These are phyloP conservation scores for Nakazawaea ernobii DNA, from an alignment of 805 yeast species.

Conservation along the genomic window DNA sequence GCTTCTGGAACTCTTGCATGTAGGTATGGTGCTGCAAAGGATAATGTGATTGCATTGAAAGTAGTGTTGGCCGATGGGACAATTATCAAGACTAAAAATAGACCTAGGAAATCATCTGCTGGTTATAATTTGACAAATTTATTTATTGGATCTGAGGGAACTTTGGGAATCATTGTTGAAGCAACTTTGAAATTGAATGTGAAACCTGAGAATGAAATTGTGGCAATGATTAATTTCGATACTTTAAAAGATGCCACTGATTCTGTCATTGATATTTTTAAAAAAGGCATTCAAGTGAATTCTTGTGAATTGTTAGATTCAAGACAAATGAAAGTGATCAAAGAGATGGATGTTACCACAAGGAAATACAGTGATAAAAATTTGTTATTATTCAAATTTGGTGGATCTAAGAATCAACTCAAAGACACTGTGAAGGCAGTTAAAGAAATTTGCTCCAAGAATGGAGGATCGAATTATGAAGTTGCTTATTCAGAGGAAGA, in stretches of 20 bases:
- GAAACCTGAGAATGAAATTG: conserved; percentile 58
- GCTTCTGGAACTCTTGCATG: conserved; percentile 81
- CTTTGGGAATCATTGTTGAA: conserved; percentile 73
- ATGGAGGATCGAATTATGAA: conserved; percentile 54
- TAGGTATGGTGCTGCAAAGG: conserved; percentile 76
- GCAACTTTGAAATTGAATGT: conserved; percentile 68
- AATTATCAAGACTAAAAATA: conserved; percentile 61
- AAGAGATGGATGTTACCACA: conserved; percentile 38
- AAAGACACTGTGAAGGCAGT: conserved; percentile 43
- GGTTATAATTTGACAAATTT: conserved; percentile 76
- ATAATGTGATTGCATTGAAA: conserved; percentile 60
- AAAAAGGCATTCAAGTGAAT: conserved; percentile 59
- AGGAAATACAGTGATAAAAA: conserved; percentile 26
- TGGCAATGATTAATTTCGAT: conserved; percentile 65
- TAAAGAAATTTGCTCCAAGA: conserved; percentile 41
- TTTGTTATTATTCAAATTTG: conserved; percentile 53
- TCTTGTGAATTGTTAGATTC: conserved; percentile 75
- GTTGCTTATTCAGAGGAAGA: conserved; percentile 61
- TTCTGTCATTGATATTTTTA: conserved; percentile 56
- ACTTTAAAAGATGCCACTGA: conserved; percentile 65
- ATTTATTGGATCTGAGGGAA: conserved; percentile 75
- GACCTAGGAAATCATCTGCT: conserved; percentile 75
- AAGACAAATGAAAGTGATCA: conserved; percentile 64
- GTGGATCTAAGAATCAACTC: conserved; percentile 36
- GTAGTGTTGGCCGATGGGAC: conserved; percentile 82